Percentiles rank a stretch among this genome's conserved stretches.
These are phyloP conservation scores for Kodamaea restingae DNA, from an alignment of 805 yeast species.

Conservation along the genomic window DNA sequence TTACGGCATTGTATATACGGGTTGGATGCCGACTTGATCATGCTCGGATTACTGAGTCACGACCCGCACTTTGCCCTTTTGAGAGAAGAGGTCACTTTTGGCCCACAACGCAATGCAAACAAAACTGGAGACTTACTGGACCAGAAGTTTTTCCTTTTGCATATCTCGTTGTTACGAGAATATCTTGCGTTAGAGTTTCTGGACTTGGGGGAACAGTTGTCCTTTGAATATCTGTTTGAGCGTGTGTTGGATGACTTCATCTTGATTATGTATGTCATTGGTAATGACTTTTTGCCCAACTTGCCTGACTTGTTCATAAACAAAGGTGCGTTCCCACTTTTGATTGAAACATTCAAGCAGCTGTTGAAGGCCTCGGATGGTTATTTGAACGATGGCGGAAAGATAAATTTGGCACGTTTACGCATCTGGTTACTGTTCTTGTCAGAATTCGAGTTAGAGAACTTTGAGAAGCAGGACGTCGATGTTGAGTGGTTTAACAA, in stretches of 20 bases:
- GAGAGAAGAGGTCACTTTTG: slow-evolving; percentile 94
- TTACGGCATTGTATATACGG: slow-evolving; percentile 93
- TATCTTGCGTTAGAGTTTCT: slow-evolving; percentile 82
- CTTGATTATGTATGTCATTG: slow-evolving; percentile 87
- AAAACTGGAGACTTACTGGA: slow-evolving; percentile 53
- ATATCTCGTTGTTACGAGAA: slow-evolving; percentile 84
- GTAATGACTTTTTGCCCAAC: slow-evolving; percentile 96
- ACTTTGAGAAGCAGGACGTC: slow-evolving; percentile 78
- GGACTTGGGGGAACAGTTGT: slow-evolving; percentile 58
- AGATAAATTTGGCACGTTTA: slow-evolving; percentile 69
- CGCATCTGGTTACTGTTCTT: slow-evolving; percentile 72
- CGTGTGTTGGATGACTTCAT: slow-evolving; percentile 89
- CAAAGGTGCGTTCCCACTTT: slow-evolving; percentile 94
- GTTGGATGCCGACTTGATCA: slow-evolving; percentile 91
- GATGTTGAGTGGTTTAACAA: slow-evolving; percentile 91
- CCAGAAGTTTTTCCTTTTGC: slow-evolving; percentile 79
- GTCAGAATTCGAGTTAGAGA: slow-evolving; percentile 75
- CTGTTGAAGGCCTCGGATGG: slow-evolving; percentile 73
- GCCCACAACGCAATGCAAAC: slow-evolving; percentile 39
- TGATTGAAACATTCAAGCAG: slow-evolving; percentile 82
- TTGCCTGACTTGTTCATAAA: slow-evolving; percentile 90
- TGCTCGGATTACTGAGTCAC: slow-evolving; percentile 86
- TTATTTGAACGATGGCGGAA: slow-evolving; percentile 79
- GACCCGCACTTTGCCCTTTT: slow-evolving; percentile 93
- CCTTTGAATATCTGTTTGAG: slow-evolving; percentile 80